phyloP scores from a whole-genome alignment of 139 green algal species.

The Haematococcus sp. region DNA sequence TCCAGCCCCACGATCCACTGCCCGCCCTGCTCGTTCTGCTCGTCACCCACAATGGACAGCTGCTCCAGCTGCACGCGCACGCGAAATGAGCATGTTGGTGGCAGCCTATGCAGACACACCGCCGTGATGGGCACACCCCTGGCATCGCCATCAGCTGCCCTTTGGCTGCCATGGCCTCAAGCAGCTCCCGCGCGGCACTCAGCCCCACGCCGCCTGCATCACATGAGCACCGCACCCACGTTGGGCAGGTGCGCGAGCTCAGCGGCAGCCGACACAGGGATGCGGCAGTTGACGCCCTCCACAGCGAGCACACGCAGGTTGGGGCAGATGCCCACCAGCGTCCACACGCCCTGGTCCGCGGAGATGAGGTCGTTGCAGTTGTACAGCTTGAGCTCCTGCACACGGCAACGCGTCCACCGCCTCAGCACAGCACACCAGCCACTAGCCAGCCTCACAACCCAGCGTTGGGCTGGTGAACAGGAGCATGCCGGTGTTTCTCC shows the following conservation, averaged over 20 bases:
- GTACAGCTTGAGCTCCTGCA: constrained; percentile 48
- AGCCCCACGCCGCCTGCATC: too few relatives aligned
- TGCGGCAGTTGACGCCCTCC: constrained; percentile 48
- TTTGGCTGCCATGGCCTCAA: too few relatives aligned
- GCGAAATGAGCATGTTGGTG: not conserved
- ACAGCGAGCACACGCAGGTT: constrained; percentile 38
- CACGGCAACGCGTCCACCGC: too few relatives aligned
- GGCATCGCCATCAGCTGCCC: not conserved
- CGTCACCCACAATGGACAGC: constrained; percentile 28
- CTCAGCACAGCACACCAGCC: too few relatives aligned
- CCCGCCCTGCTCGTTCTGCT: constrained; percentile 29
- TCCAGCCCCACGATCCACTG: constrained; percentile 49
- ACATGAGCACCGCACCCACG: constrained; percentile 14
- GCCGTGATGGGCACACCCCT: not conserved
- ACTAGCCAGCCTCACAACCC: too few relatives aligned
- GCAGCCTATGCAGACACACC: too few relatives aligned
- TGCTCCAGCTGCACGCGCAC: constrained; percentile 34
- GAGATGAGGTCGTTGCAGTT: constrained; percentile 60
- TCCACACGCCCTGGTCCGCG: constrained; percentile 28
- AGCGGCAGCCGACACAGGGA: constrained; percentile 24
- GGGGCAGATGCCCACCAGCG: constrained; percentile 5
- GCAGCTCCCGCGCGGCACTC: too few relatives aligned
- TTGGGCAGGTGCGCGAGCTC: constrained; percentile 40
- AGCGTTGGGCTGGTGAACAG: too few relatives aligned
- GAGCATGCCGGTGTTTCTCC: too few relatives aligned